phyloP scores from a whole-genome alignment of 768 basidiomycete genomes.

The Macrolepiota fuliginosa region DNA sequence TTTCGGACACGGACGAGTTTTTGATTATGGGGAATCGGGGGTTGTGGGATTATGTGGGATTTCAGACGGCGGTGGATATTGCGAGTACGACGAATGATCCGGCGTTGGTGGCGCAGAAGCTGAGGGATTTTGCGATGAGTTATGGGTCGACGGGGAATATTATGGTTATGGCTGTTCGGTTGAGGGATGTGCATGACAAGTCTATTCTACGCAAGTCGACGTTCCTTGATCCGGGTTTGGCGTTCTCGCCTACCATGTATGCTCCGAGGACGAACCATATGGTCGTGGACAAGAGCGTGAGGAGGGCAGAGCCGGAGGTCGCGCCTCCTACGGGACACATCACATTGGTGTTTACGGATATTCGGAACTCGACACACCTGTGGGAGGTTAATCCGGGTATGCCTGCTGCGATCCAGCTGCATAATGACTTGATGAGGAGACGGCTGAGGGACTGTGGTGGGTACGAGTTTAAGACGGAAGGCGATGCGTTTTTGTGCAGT shows the following conservation, averaged over 20 bases:
- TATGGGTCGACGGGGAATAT: constrained; percentile 92
- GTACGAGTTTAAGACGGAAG: constrained; percentile 99
- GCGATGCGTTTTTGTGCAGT: constrained; percentile 98
- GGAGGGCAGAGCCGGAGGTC: constrained; percentile 74
- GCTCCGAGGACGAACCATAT: constrained; percentile 38
- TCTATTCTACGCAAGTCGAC: constrained; percentile 6
- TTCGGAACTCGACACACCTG: constrained; percentile 91
- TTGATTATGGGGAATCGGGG: constrained; percentile 93
- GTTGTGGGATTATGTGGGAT: constrained; percentile 91
- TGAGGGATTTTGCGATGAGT: constrained; percentile 94
- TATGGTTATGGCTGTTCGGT: constrained; percentile 96
- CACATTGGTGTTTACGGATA: constrained; percentile 96
- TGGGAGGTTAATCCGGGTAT: constrained; percentile 98
- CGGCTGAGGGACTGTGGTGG: constrained; percentile 89
- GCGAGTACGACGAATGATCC: constrained; percentile 76
- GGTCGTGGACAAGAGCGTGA: constrained; percentile 57
- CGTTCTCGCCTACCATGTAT: constrained; percentile 17
- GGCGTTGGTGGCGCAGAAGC: constrained; percentile 90
- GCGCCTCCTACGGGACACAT: constrained; percentile 83
- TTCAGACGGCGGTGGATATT: constrained; percentile 96
- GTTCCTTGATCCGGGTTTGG: constrained; percentile 18
- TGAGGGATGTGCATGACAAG: constrained; percentile 47
- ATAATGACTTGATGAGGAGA: constrained; percentile 84
- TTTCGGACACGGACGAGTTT: constrained; percentile 90
- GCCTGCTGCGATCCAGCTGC: constrained; percentile 88